Conservation (phyloP, 768 basidiomycete species). For the Termitomyces sp. region DNA sequence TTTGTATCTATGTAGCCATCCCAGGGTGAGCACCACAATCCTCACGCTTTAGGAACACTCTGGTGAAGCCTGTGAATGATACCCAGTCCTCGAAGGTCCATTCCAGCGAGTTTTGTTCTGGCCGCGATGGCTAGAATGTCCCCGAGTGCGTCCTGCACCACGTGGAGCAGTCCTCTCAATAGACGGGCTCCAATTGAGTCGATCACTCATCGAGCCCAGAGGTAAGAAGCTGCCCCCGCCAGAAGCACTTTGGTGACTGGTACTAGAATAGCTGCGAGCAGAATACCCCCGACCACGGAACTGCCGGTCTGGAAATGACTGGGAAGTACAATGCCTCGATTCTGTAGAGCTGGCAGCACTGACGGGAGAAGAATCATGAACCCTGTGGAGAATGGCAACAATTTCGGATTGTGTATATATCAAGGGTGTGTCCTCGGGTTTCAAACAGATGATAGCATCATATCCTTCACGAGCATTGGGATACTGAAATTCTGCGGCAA, state of each 20-base stretch:
- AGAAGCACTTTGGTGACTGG: slow-evolving; percentile 14
- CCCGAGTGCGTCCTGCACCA: slow-evolving; percentile 7
- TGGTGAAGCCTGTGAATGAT: neutral
- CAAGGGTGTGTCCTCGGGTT: slow-evolving; percentile 35
- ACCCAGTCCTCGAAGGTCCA: neutral
- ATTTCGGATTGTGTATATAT: slow-evolving; percentile 52
- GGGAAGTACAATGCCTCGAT: slow-evolving; percentile 8
- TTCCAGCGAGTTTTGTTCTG: neutral
- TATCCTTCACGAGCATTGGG: slow-evolving; percentile 63
- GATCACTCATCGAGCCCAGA: slow-evolving; percentile 6
- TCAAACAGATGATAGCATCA: slow-evolving; percentile 51
- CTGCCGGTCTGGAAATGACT: slow-evolving; percentile 16
- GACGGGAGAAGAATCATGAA: slow-evolving; percentile 42
- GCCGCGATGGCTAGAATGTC: slow-evolving; percentile 1
- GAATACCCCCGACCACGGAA: slow-evolving; percentile 20
- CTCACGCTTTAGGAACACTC: neutral
- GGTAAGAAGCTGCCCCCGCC: slow-evolving; percentile 7
- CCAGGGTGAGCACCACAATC: neutral
- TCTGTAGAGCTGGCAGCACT: slow-evolving; percentile 11
- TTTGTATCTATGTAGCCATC: neutral
- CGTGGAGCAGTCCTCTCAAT: slow-evolving; percentile 1
- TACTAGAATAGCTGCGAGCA: slow-evolving; percentile 19
- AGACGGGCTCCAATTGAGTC: neutral
- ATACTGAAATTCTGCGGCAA: slow-evolving; percentile 55
- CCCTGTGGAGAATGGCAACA: slow-evolving; percentile 44